phyloP scores from a whole-genome alignment of 2,329 filamentous ascomycete genomes.

The Thelonectria rubi region DNA sequence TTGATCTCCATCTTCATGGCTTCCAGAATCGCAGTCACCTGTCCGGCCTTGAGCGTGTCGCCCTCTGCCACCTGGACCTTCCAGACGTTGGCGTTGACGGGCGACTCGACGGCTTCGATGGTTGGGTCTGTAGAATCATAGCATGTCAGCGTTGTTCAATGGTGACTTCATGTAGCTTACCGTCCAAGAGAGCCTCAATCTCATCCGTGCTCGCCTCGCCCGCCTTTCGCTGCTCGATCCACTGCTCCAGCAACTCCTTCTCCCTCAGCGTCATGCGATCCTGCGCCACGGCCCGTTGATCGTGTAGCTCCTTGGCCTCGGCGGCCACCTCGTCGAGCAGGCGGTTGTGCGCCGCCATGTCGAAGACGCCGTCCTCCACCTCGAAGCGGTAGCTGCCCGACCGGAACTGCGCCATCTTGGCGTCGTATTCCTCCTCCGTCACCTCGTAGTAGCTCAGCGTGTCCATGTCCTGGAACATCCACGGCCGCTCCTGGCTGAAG shows the following conservation, averaged over 20 bases:
- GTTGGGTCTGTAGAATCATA: constrained; percentile 20
- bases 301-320: constrained; percentile 24
- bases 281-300: constrained; percentile 8
- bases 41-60: constrained; percentile 42
- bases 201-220: constrained; percentile 18
- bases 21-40: constrained; percentile 57
- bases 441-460: constrained; percentile 48
- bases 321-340: constrained; percentile 45
- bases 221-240: constrained; percentile 39
- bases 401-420: constrained; percentile 41
- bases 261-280: constrained; percentile 32
- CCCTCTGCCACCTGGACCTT: constrained; percentile 58
- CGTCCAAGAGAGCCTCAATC: constrained; percentile 19
- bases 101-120: constrained; percentile 22
- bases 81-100: constrained; percentile 59
- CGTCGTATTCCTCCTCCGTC: constrained; percentile 44
- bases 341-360: constrained; percentile 33
- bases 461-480: constrained; percentile 51
- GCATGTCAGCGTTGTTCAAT: constrained; percentile 7
- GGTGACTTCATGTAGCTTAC: not conserved
- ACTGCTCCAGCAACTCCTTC: constrained; percentile 43
- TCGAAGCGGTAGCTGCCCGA: constrained; percentile 47
- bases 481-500: constrained; percentile 44
- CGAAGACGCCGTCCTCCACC: constrained; percentile 45
- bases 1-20: constrained; percentile 67